Percentiles rank a stretch among this genome's conserved stretches.
These are phyloP conservation scores for Punica granatum DNA, from an alignment of 345 rosid genomes.

Conservation along the genomic window DNA sequence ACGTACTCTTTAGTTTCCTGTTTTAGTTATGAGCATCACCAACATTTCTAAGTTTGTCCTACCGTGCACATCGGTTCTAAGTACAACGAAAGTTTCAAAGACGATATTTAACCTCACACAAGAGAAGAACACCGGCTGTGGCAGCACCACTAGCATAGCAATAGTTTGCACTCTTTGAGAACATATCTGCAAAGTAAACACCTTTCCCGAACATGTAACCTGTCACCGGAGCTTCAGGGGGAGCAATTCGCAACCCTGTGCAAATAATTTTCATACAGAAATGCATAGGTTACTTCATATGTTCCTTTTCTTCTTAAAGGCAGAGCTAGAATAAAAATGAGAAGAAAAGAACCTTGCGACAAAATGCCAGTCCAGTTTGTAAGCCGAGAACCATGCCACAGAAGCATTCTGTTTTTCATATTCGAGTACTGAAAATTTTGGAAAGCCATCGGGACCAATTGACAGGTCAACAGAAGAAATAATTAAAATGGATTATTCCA, in stretches of 20 bases:
- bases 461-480: not conserved
- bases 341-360: slow-evolving; percentile 63
- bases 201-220: slow-evolving; percentile 98
- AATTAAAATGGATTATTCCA: not conserved
- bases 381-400: slow-evolving; percentile 97
- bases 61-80: not conserved
- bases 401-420: slow-evolving; percentile 63
- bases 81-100: not conserved
- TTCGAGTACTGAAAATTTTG: slow-evolving; percentile 41
- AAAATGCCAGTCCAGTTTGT: slow-evolving; percentile 95
- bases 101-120: slow-evolving; percentile 59
- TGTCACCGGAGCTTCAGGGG: slow-evolving; percentile 88
- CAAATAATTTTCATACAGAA: slow-evolving; percentile 11
- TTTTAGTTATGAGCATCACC: not conserved
- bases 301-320: not conserved
- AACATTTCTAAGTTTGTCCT: not conserved
- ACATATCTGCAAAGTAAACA: slow-evolving; percentile 94
- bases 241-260: slow-evolving; percentile 90
- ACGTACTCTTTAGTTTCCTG: not conserved
- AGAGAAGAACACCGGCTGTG: slow-evolving; percentile 64
- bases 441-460: not conserved
- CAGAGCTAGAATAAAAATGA: slow-evolving; percentile 8
- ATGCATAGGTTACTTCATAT: not conserved
- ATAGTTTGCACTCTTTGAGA: slow-evolving; percentile 93
- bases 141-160: slow-evolving; percentile 46